phyloP scores from a whole-genome alignment of 495 filamentous ascomycete species.

The Articulospora tetracladia region DNA sequence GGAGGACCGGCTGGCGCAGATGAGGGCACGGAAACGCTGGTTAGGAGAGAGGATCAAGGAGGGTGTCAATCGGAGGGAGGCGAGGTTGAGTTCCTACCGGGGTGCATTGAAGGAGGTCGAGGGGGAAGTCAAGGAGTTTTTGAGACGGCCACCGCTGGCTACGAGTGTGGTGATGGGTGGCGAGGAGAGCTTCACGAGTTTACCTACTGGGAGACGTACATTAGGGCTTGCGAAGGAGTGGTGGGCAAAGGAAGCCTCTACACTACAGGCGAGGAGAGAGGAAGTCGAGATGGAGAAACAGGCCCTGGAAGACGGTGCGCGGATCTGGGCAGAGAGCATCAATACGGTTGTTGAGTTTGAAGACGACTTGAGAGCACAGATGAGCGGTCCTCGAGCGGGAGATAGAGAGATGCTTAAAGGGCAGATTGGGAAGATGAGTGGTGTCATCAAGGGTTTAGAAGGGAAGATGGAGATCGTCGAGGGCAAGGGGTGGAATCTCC shows the following conservation, averaged over 20 bases:
- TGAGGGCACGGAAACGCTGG: conserved; percentile 60
- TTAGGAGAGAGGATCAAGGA: conserved; percentile 58
- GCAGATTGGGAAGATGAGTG: conserved; percentile 53
- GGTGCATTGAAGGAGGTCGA: conserved; percentile 40
- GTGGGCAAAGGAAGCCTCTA: conserved; percentile 57
- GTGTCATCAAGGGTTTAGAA: conserved; percentile 55
- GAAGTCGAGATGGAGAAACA: conserved; percentile 60
- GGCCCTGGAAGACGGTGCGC: conserved; percentile 80
- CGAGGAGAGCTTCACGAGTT: conserved; percentile 38
- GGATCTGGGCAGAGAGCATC: conserved; percentile 73
- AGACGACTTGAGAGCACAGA: conserved; percentile 20
- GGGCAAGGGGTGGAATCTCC: conserved; percentile 74
- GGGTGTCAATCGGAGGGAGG: conserved; percentile 54
- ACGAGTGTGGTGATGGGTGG: conserved; percentile 25
- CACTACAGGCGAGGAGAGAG: conserved; percentile 46
- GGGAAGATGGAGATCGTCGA: conserved; percentile 55
- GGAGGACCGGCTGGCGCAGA: conserved; percentile 59
- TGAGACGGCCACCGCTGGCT: conserved; percentile 43
- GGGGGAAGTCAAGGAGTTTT: conserved; percentile 36
- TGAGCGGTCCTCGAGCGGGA: conserved; percentile 1
- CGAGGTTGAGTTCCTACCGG: conserved; percentile 46
- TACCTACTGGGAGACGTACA: conserved; percentile 68
- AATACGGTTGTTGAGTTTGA: conserved; percentile 67
- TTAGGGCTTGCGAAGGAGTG: conserved; percentile 73
- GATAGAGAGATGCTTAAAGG: conserved; percentile 33